Evolutionary conservation across 768 basidiomycete genomes (phyloP).

Genomic region (Trametes cingulata): DNA sequence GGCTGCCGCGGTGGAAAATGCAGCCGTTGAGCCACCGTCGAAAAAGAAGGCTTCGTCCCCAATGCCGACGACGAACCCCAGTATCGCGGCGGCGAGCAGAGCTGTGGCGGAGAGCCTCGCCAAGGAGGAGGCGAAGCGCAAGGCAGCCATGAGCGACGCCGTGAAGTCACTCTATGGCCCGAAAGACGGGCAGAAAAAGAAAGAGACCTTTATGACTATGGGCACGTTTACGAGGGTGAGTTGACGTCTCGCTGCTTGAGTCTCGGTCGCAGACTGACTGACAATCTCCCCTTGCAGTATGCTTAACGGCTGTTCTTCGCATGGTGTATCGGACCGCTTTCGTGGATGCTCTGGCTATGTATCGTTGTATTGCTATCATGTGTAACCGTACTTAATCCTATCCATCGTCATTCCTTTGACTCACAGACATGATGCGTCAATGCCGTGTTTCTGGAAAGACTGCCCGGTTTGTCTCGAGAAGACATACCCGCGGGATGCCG

Average conservation of each 20-base stretch:
- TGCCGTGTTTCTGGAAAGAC: no score
- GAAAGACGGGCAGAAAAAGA: slow-evolving; percentile 56
- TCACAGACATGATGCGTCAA: no score
- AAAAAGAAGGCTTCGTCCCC: slow-evolving; percentile 45
- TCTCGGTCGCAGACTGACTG: not conserved
- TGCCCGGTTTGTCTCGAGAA: no score
- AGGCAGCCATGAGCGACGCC: slow-evolving; percentile 81
- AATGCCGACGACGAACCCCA: slow-evolving; percentile 50
- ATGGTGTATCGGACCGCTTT: slow-evolving; percentile 9
- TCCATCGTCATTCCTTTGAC: not conserved
- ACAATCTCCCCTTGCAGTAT: slow-evolving; percentile 10
- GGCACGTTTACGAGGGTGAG: slow-evolving; percentile 89
- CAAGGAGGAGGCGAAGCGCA: slow-evolving; percentile 81
- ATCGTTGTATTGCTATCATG: slow-evolving; percentile 12
- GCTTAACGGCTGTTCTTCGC: slow-evolving; percentile 8
- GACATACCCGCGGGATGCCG: no score
- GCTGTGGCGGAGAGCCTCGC: slow-evolving; percentile 74
- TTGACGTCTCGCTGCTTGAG: slow-evolving; percentile 2
- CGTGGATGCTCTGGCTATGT: slow-evolving; percentile 15
- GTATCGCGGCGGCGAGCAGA: slow-evolving; percentile 57
- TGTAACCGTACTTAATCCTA: not conserved
- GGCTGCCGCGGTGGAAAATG: slow-evolving; percentile 28
- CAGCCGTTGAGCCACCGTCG: slow-evolving; percentile 39
- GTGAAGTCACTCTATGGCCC: slow-evolving; percentile 77
- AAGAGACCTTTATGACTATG: slow-evolving; percentile 91